A percentile compares a stretch with the other conserved stretches of the same genome.
phyloP scores from a whole-genome alignment of 768 basidiomycete species.

The Suillus lakei region DNA sequence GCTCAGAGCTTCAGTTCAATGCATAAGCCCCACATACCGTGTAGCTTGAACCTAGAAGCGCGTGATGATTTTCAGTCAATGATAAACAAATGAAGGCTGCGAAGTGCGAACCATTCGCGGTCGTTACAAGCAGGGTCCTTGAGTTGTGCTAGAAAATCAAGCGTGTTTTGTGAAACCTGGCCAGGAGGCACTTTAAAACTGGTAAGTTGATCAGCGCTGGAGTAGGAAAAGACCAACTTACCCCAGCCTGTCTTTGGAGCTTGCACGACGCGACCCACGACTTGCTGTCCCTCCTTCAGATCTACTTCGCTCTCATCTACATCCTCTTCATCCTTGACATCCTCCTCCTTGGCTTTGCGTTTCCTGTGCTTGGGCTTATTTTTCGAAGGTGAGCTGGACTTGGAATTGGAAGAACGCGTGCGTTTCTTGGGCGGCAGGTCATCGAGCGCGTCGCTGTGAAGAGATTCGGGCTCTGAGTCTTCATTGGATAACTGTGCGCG shows the following conservation, averaged over 20 bases:
- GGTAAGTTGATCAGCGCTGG: neutral
- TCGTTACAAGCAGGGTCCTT: constrained; percentile 82
- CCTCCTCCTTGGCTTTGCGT: neutral
- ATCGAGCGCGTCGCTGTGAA: constrained; percentile 53
- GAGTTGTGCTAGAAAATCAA: constrained; percentile 76
- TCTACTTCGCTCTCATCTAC: constrained; percentile 45
- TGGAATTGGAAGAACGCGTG: constrained; percentile 21
- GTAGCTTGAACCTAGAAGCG: constrained; percentile 76
- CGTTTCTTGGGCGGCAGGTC: constrained; percentile 30
- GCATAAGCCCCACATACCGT: constrained; percentile 49
- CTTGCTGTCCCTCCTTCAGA: constrained; percentile 65
- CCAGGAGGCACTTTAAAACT: constrained; percentile 71
- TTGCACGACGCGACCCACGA: constrained; percentile 77
- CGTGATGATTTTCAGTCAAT: neutral
- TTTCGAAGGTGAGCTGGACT: constrained; percentile 23
- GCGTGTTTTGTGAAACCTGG: constrained; percentile 82
- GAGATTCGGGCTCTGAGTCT: constrained; percentile 21
- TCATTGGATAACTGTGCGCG: constrained; percentile 5
- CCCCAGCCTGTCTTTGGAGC: constrained; percentile 87
- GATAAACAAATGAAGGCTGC: neutral
- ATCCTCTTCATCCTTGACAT: constrained; percentile 17
- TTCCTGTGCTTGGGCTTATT: constrained; percentile 26
- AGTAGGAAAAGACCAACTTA: constrained; percentile 34
- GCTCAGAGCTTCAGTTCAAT: neutral
- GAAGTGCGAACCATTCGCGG: constrained; percentile 66